A percentile compares a stretch with the other conserved stretches of the same genome.
These are phyloP conservation scores for Talaromyces pinophilus DNA, from an alignment of 2,329 filamentous ascomycete genomes.

Conservation along the genomic window DNA sequence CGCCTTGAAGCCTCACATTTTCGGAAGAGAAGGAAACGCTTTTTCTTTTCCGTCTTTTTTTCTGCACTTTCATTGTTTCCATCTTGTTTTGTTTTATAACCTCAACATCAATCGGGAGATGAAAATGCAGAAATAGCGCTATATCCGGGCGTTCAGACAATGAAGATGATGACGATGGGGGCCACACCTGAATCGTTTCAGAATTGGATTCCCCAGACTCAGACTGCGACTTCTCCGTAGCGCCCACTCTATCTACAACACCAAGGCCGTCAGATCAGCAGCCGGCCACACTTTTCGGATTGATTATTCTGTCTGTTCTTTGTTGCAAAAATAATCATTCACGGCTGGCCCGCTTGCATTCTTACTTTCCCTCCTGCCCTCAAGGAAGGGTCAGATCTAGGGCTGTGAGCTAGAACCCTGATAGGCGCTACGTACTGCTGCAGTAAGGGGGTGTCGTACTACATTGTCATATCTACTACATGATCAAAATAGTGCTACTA, in stretches of 20 bases:
- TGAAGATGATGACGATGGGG: conserved; percentile 20
- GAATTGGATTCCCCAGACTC: conserved; percentile 19
- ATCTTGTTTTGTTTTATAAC: neutral
- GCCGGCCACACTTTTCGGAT: neutral
- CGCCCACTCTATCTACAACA: conserved; percentile 1
- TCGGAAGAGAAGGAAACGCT: neutral
- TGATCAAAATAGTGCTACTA: neutral
- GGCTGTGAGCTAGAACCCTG: neutral
- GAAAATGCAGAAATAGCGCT: neutral
- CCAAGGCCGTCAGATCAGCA: conserved; percentile 1
- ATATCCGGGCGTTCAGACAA: conserved; percentile 1
- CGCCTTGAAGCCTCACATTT: conserved; percentile 8
- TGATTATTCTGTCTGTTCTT: neutral
- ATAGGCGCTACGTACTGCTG: neutral
- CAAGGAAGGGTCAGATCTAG: neutral
- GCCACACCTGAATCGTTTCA: conserved; percentile 18
- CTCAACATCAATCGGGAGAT: neutral
- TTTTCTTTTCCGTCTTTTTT: neutral
- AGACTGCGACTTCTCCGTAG: conserved; percentile 15
- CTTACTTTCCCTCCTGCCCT: neutral
- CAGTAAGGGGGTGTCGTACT: conserved; percentile 19
- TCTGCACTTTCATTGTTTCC: neutral
- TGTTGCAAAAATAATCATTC: neutral
- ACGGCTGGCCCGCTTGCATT: conserved; percentile 16
- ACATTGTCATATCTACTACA: conserved; percentile 6